Percentiles rank a stretch among this genome's conserved stretches.
Evolutionary conservation across 1,284 basidiomycete species (phyloP).

Genomic region (Ganoderma leucocontextum): DNA sequence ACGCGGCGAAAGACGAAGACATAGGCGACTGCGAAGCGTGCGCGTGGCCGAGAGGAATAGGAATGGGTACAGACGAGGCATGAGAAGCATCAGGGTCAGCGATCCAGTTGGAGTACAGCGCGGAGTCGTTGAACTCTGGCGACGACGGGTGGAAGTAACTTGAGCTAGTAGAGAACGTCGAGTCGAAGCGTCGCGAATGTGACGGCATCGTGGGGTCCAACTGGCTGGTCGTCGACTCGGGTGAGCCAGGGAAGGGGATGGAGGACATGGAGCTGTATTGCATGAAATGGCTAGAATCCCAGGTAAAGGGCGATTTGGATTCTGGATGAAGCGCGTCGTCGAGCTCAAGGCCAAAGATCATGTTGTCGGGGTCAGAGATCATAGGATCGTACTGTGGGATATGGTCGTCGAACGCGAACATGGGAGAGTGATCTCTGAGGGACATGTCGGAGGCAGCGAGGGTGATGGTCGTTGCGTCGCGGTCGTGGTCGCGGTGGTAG

Average conservation of each 20-base stretch:
- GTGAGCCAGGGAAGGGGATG: slow-evolving; percentile 44
- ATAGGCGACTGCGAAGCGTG: slow-evolving; percentile 41
- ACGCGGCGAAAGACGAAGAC: slow-evolving; percentile 37
- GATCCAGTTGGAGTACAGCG: slow-evolving; percentile 62
- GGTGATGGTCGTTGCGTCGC: slow-evolving; percentile 40
- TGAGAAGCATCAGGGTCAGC: slow-evolving; percentile 63
- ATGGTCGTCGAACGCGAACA: slow-evolving; percentile 58
- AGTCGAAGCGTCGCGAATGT: slow-evolving; percentile 37
- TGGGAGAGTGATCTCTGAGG: slow-evolving; percentile 51
- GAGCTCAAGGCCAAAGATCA: slow-evolving; percentile 73
- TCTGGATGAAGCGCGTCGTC: slow-evolving; percentile 57
- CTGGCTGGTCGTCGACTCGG: slow-evolving; percentile 45
- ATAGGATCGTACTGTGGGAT: slow-evolving; percentile 48
- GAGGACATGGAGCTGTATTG: slow-evolving; percentile 38
- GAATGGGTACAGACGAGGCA: slow-evolving; percentile 58
- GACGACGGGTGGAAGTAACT: slow-evolving; percentile 46
- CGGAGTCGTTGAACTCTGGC: slow-evolving; percentile 51
- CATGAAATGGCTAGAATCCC: slow-evolving; percentile 46
- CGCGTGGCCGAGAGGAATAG: slow-evolving; percentile 58
- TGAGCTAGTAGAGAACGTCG: slow-evolving; percentile 34
- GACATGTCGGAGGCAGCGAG: slow-evolving; percentile 46
- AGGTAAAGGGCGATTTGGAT: slow-evolving; percentile 46
- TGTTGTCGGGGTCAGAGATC: slow-evolving; percentile 50
- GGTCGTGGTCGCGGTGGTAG: slow-evolving; percentile 43
- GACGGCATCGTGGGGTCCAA: slow-evolving; percentile 34